Evolutionary conservation across 2,329 filamentous ascomycete genomes (phyloP).

Genomic region (Colletotrichum somersetense): DNA sequence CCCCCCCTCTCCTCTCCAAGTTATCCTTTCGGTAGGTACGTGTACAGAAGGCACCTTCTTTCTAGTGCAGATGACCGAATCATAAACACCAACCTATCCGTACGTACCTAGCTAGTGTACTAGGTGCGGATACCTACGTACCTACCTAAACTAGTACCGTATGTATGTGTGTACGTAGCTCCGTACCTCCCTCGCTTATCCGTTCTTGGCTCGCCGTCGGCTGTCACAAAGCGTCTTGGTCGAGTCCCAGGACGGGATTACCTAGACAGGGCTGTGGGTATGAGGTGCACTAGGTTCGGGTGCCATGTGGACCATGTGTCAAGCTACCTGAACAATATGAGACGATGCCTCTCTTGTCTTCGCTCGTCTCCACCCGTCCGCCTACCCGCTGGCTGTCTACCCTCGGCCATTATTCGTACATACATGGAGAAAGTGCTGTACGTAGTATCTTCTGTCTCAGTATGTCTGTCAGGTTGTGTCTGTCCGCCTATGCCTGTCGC

Average conservation of each 20-base stretch:
- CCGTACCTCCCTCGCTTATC: neutral
- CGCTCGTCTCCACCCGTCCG: neutral
- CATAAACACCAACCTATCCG: too few relatives aligned
- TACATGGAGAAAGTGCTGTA: too few relatives aligned
- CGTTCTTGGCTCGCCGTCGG: too few relatives aligned
- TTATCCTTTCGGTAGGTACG: neutral
- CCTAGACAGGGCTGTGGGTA: neutral
- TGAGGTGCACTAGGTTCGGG: neutral
- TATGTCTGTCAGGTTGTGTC: neutral
- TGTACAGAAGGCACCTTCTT: neutral
- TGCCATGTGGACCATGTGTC: neutral
- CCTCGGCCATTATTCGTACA: too few relatives aligned
- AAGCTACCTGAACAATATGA: neutral
- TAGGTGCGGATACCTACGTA: too few relatives aligned
- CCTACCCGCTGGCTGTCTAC: neutral
- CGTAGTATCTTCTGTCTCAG: too few relatives aligned
- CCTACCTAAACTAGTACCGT: too few relatives aligned
- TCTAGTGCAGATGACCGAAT: neutral
- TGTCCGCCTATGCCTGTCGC: too few relatives aligned
- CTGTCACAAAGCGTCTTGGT: neutral
- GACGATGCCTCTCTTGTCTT: slow-evolving; percentile 5
- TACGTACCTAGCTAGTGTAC: too few relatives aligned
- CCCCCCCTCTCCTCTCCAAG: neutral
- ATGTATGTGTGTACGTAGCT: neutral
- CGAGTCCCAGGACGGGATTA: neutral